Percentiles rank a stretch among this genome's conserved stretches.
Conservation (phyloP, 139 green algal genomes). For the Medakamo hakoo region DNA sequence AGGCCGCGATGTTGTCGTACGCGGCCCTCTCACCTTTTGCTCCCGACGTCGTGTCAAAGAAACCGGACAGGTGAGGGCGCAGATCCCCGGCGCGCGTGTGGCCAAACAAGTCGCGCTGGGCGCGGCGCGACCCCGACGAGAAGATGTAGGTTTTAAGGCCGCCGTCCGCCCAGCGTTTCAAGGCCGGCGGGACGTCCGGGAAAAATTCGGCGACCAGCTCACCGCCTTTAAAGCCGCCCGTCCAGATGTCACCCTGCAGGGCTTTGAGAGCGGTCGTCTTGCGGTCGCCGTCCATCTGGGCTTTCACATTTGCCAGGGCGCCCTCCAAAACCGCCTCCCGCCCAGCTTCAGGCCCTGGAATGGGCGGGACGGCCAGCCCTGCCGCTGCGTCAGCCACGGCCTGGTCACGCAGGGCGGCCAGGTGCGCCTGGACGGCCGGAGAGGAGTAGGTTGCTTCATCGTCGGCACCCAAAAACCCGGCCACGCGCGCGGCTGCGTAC, state of each 20-base stretch:
- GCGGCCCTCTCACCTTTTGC: slow-evolving; percentile 42
- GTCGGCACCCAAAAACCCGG: slow-evolving; percentile 34
- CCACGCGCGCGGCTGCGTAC: slow-evolving; percentile 39
- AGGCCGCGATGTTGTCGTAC: slow-evolving; percentile 71
- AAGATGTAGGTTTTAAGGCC: slow-evolving; percentile 93
- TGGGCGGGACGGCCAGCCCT: slow-evolving; percentile 4
- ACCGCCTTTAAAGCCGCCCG: slow-evolving; percentile 50
- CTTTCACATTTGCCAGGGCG: slow-evolving; percentile 36
- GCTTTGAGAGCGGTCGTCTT: slow-evolving; percentile 39
- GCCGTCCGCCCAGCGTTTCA: slow-evolving; percentile 41
- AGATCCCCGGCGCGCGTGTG: slow-evolving; percentile 62
- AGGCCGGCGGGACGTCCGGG: slow-evolving; percentile 55
- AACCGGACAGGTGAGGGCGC: slow-evolving; percentile 66
- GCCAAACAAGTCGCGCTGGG: slow-evolving; percentile 45
- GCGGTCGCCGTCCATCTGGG: slow-evolving; percentile 51
- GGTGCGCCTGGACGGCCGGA: slow-evolving; percentile 27
- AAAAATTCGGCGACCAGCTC: slow-evolving; percentile 62
- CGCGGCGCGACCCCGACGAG: slow-evolving; percentile 55
- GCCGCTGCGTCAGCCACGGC: slow-evolving; percentile 7
- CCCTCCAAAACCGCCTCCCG: slow-evolving; percentile 29
- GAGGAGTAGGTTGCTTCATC: too few relatives aligned
- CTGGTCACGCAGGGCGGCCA: slow-evolving; percentile 38
- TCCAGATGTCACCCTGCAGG: slow-evolving; percentile 52
- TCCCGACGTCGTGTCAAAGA: slow-evolving; percentile 84
- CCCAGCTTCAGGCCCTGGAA: background rate